A percentile compares a stretch with the other conserved stretches of the same genome.
These are phyloP conservation scores for Linanthus parryae DNA, from an alignment of 148 eudicot genomes.

Conservation along the genomic window DNA sequence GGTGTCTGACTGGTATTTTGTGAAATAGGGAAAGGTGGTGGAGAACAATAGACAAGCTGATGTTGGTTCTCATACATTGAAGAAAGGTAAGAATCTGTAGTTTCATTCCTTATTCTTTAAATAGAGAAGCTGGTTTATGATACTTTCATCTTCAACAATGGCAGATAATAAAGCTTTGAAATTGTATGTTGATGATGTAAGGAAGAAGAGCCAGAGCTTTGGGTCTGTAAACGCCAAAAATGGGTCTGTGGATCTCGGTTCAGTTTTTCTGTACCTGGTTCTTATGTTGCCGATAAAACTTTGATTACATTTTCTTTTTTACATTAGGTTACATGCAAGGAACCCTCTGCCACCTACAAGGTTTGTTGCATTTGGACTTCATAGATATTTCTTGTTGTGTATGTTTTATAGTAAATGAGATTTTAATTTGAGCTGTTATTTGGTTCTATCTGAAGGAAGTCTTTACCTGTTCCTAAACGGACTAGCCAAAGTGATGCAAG, in stretches of 20 bases:
- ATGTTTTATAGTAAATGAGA: conserved; percentile 6
- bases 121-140: conserved; percentile 1
- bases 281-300: background rate
- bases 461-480: conserved; percentile 48
- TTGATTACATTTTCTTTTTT: background rate
- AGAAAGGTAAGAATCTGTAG: conserved; percentile 19
- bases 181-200: conserved; percentile 26
- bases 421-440: conserved; percentile 15
- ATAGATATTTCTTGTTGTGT: background rate
- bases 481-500: conserved; percentile 20
- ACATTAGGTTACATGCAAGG: conserved; percentile 34
- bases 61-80: conserved; percentile 10
- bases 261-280: background rate
- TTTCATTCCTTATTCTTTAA: background rate
- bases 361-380: conserved; percentile 18
- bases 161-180: conserved; percentile 25
- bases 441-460: conserved; percentile 41
- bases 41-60: conserved; percentile 14
- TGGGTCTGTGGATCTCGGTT: conserved; percentile 22
- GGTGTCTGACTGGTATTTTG: background rate
- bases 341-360: conserved; percentile 33
- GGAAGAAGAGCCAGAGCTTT: conserved; percentile 26
- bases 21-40: conserved; percentile 29
- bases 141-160: conserved; percentile 15
- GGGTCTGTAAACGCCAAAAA: conserved; percentile 18